A percentile compares a stretch with the other conserved stretches of the same genome.
Evolutionary conservation across 352 stramenopile genomes (phyloP).

Genomic region (Globisporangium splendens): DNA sequence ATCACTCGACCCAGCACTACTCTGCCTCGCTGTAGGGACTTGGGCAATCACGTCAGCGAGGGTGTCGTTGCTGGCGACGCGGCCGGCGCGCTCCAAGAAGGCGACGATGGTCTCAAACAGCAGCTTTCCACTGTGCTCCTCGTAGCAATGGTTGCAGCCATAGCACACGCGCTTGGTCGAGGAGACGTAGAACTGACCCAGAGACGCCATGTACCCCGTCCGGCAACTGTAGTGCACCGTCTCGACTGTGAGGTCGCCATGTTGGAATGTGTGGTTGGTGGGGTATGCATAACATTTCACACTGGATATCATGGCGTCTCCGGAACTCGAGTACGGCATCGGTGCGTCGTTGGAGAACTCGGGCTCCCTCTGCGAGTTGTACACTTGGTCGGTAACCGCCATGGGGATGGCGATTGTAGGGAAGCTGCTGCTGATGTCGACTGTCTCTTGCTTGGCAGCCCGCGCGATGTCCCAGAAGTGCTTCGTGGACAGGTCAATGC

Average conservation of each 20-base stretch:
- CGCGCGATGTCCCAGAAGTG: constrained; percentile 16
- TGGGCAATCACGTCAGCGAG: neutral
- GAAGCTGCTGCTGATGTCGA: constrained; percentile 6
- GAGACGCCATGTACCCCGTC: constrained; percentile 7
- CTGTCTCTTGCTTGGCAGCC: constrained; percentile 4
- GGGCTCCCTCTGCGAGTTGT: constrained; percentile 2
- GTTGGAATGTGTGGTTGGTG: neutral
- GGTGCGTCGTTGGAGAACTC: constrained; percentile 2
- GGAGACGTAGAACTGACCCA: constrained; percentile 15
- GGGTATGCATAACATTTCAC: constrained; percentile 8
- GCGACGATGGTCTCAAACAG: constrained; percentile 2
- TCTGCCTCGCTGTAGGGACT: neutral
- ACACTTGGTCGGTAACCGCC: neutral
- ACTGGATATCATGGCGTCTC: constrained; percentile 11
- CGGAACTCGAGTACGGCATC: neutral
- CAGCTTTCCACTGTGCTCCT: constrained; percentile 1
- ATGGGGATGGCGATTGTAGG: neutral
- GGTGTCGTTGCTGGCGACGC: neutral
- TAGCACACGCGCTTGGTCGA: constrained; percentile 9
- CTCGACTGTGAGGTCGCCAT: constrained; percentile 5
- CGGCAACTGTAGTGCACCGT: constrained; percentile 10
- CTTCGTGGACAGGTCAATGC: neutral
- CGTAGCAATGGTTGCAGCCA: constrained; percentile 9
- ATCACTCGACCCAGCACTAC: neutral
- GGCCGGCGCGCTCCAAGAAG: neutral